Conservation (phyloP, 2,329 filamentous ascomycete species). For the Ampelomyces quisqualis region DNA sequence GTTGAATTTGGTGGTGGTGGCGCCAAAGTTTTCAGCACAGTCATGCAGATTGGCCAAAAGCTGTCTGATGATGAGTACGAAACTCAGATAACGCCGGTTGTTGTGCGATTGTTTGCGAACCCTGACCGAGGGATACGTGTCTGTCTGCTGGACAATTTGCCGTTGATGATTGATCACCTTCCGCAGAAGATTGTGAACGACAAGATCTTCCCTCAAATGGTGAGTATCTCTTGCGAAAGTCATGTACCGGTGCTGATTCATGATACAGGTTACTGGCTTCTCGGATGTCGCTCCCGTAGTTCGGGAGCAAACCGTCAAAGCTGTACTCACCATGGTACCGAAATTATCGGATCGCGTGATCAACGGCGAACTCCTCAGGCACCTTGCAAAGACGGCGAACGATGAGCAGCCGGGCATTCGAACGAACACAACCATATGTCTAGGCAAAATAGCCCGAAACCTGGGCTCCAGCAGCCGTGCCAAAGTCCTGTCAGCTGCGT, state of each 20-base stretch:
- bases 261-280: constrained; percentile 77
- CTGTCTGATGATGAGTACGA: constrained; percentile 90
- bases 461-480: constrained; percentile 72
- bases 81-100: constrained; percentile 75
- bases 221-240: constrained; percentile 38
- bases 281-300: constrained; percentile 88
- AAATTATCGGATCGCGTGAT: constrained; percentile 92
- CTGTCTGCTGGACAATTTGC: constrained; percentile 83
- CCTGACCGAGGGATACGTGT: constrained; percentile 91
- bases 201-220: constrained; percentile 94
- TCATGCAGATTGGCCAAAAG: constrained; percentile 88
- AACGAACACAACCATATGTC: constrained; percentile 96
- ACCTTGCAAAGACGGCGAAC: constrained; percentile 93
- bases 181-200: constrained; percentile 89
- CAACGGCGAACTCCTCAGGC: constrained; percentile 87
- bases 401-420: constrained; percentile 96
- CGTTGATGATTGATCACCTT: constrained; percentile 86
- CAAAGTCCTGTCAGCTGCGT: constrained; percentile 92
- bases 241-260: constrained; percentile 26
- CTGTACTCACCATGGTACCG: constrained; percentile 79
- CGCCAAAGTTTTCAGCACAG: constrained; percentile 81
- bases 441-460: constrained; percentile 93
- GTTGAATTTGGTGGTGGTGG: constrained; percentile 98
- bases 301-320: constrained; percentile 93
- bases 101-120: constrained; percentile 84